These are phyloP conservation scores for Babesia caballi DNA, from an alignment of 169 alveolate genomes.

Conservation along the genomic window DNA sequence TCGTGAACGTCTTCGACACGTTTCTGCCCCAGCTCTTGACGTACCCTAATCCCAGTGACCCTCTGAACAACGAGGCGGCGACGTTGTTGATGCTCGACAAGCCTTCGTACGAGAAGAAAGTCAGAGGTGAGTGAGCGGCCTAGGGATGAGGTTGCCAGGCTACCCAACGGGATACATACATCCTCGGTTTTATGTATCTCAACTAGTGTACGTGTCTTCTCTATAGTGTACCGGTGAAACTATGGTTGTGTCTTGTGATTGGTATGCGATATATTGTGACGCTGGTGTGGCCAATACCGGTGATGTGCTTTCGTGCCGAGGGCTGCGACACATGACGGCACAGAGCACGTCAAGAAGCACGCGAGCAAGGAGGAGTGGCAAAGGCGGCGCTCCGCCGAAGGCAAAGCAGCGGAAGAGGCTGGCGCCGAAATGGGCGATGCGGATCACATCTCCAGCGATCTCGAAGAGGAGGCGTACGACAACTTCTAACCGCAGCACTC, in stretches of 20 bases:
- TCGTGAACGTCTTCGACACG: slow-evolving; percentile 92
- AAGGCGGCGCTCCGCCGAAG: background rate
- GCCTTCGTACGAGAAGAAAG: slow-evolving; percentile 87
- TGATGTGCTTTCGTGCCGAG: no score
- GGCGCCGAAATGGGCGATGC: slow-evolving; percentile 1
- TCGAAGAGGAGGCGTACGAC: slow-evolving; percentile 53
- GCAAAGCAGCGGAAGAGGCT: background rate
- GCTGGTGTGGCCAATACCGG: no score
- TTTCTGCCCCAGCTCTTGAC: slow-evolving; percentile 93
- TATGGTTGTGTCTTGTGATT: no score
- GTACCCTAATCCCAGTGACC: slow-evolving; percentile 96
- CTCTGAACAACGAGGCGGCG: slow-evolving; percentile 96
- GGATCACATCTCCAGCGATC: slow-evolving; percentile 32
- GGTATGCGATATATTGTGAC: no score
- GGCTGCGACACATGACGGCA: no score
- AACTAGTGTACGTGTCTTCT: no score
- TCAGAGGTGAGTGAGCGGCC: slow-evolving; percentile 82
- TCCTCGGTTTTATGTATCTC: no score
- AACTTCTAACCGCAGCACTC: slow-evolving; percentile 23
- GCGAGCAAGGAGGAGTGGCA: slow-evolving; percentile 79
- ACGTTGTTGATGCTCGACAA: slow-evolving; percentile 84
- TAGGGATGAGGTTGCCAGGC: no score
- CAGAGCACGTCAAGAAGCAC: slow-evolving; percentile 74
- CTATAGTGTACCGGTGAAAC: no score
- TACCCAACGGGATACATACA: no score